Evolutionary conservation across 176 grass and related monocot genomes (phyloP).

Genomic region (Oryza longistaminata): DNA sequence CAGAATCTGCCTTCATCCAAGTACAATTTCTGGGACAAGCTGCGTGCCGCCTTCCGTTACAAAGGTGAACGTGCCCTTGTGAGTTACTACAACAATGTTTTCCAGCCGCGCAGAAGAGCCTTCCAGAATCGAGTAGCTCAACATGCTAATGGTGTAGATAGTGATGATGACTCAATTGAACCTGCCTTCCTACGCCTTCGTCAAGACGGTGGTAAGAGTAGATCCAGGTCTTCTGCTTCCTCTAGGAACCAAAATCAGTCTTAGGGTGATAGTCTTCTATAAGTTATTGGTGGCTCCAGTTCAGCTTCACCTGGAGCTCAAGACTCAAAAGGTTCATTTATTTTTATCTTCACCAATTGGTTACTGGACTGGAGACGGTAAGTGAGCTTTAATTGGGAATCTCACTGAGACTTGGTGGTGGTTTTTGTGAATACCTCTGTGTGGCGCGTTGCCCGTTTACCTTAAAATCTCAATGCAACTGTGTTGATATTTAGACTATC

Average conservation of each 20-base stretch:
- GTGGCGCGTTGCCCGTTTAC: background rate
- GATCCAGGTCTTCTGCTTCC: background rate
- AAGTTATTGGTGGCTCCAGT: background rate
- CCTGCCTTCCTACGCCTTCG: constrained; percentile 32
- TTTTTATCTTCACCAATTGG: constrained; percentile 8
- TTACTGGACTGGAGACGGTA: background rate
- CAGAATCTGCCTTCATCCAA: constrained; percentile 32
- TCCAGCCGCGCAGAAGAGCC: constrained; percentile 37
- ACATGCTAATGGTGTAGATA: constrained; percentile 35
- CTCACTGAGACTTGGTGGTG: background rate
- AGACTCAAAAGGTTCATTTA: background rate
- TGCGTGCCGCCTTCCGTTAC: constrained; percentile 22
- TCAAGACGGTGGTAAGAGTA: constrained; percentile 16
- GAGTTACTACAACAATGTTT: constrained; percentile 72
- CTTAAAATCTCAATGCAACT: background rate
- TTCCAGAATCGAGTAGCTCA: constrained; percentile 44
- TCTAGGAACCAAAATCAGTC: background rate
- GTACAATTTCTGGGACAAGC: constrained; percentile 42
- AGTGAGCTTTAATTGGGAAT: background rate
- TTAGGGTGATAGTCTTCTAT: constrained; percentile 5
- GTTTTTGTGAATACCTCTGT: constrained; percentile 8
- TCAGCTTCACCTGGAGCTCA: background rate
- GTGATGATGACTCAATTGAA: constrained; percentile 52
- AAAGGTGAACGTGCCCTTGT: constrained; percentile 40
- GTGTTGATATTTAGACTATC: constrained; percentile 28